Conservation (phyloP, 2,329 filamentous ascomycete species). For the Aureobasidium sp. region DNA sequence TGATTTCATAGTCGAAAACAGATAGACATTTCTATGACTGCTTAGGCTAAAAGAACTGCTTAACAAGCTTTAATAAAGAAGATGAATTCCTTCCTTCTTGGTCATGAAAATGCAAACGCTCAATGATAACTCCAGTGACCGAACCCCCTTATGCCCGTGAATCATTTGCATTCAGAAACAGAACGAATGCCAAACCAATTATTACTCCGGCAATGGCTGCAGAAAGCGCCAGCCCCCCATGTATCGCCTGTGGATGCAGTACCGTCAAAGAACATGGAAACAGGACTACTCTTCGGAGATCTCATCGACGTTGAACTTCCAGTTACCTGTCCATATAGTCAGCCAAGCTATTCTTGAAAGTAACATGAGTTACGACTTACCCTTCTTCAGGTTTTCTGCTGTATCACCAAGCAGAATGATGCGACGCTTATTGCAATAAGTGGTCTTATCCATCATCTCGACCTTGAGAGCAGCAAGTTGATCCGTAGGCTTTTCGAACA, state of each 20-base stretch:
- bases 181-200: neutral
- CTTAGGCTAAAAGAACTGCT: neutral
- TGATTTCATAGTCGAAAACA: neutral
- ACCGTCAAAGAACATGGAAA: neutral
- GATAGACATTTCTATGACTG: conserved; percentile 2
- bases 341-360: conserved; percentile 1
- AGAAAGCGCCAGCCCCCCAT: neutral
- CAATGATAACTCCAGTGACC: neutral
- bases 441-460: conserved; percentile 97
- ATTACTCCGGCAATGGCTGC: neutral
- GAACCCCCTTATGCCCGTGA: neutral
- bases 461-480: conserved; percentile 83
- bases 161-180: neutral
- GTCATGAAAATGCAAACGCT: neutral
- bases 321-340: conserved; percentile 20
- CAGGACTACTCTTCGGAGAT: neutral
- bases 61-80: neutral
- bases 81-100: neutral
- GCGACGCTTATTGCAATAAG: conserved; percentile 88
- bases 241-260: conserved; percentile 1
- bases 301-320: conserved; percentile 24
- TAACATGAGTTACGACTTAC: conserved; percentile 44
- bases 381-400: conserved; percentile 80
- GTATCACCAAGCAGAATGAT: conserved; percentile 88
- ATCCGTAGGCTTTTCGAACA: conserved; percentile 95